Base-by-base conservation (phyloP, 768 basidiomycete genomes). In the Jaapia argillacea region DNA sequence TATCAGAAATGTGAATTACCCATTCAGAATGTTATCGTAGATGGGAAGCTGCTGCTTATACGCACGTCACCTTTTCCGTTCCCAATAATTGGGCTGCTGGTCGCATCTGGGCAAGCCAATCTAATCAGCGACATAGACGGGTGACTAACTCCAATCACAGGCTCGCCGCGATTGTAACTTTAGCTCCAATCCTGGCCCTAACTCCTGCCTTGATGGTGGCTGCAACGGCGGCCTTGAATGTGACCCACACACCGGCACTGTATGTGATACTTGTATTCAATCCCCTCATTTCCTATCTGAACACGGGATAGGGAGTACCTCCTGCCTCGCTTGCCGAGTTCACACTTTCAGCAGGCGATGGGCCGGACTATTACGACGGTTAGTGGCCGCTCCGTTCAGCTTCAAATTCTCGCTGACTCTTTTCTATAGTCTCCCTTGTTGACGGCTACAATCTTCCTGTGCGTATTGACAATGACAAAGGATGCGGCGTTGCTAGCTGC, bases 201-300 rank as follows among this genome's bases (percentile, higher is more conserved):
- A 69, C 49, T 75, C 77, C 13, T 85, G 82, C 49, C 49, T 75
- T 16, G 67, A 69, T 44, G 83, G 82, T 31, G 79, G 79, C 39
- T 85, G 82, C 54, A 79, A 77, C 45, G 82, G 83, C 14, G 83
- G 82, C 27, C 61, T 85, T 6, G 52, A 65, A 7, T 84, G 83
- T 48, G 74, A 72, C 51, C 48, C 64, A 6, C 52, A 54, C 28
- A 70, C 68, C 24, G 79, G 74, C 37, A 77, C 77, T 23, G 71
- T 70, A 50, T 41, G 55, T 26, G 18, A 14, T 2, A 28, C 28
- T 33, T 10, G n/a, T 28, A 16, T 5, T 4, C 28, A 31, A 2
- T 26, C 23, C 6, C 33, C 54, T 68, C 1, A 36, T 52, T 21
- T 68, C 65, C 42, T 59, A 65, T 47, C 48, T 56, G 6, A 41